phyloP scores from a whole-genome alignment of 805 yeast species.

The Candida gorgasii region DNA sequence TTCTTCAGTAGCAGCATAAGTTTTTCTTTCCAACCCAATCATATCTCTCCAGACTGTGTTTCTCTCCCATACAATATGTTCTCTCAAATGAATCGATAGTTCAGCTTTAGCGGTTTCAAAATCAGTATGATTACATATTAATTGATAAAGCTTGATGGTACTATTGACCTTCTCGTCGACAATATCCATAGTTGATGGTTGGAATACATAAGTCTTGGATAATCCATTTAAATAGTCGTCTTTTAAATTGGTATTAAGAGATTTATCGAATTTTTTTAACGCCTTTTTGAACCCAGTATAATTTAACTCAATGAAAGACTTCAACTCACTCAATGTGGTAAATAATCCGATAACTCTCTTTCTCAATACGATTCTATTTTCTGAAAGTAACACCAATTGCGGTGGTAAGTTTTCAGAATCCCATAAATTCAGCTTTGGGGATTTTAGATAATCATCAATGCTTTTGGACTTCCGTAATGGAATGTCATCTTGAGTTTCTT shows the following conservation, averaged over 20 bases:
- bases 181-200: constrained; percentile 27
- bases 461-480: constrained; percentile 11
- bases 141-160: constrained; percentile 35
- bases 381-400: constrained; percentile 42
- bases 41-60: constrained; percentile 58
- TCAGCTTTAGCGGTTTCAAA: constrained; percentile 51
- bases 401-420: constrained; percentile 29
- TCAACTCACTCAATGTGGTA: constrained; percentile 49
- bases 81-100: constrained; percentile 55
- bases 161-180: constrained; percentile 35
- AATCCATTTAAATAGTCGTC: constrained; percentile 47
- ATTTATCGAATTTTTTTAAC: constrained; percentile 54
- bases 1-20: constrained; percentile 58
- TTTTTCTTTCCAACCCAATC: constrained; percentile 69
- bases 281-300: constrained; percentile 56
- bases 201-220: constrained; percentile 44
- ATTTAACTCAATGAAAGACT: constrained; percentile 52
- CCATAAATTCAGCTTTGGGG: constrained; percentile 39
- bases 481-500: constrained; percentile 19
- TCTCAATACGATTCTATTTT: constrained; percentile 49
- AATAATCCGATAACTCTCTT: constrained; percentile 46
- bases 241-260: constrained; percentile 44
- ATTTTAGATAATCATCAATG: constrained; percentile 37
- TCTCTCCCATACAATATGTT: constrained; percentile 58
- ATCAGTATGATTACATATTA: constrained; percentile 41